These are phyloP conservation scores for Trichothecium roseum DNA, from an alignment of 2,329 filamentous ascomycete genomes.

Conservation along the genomic window DNA sequence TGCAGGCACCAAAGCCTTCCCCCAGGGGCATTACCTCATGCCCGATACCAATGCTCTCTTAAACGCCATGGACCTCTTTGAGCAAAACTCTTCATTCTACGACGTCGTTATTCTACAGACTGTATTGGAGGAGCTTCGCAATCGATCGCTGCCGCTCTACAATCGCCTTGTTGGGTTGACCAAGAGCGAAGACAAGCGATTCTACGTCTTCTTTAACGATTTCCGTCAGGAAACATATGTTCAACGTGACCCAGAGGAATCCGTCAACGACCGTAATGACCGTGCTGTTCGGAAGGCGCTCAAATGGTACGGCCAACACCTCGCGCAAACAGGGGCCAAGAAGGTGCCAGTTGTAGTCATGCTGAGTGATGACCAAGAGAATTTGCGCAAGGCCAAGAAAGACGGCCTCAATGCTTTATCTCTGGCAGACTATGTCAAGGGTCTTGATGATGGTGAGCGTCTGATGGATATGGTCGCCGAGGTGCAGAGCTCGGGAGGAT, in stretches of 20 bases:
- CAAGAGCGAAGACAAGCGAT: slow-evolving; percentile 92
- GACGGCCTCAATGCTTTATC: slow-evolving; percentile 64
- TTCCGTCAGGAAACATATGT: slow-evolving; percentile 90
- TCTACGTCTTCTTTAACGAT: slow-evolving; percentile 99
- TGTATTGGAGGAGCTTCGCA: slow-evolving; percentile 90
- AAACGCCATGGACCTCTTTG: slow-evolving; percentile 94
- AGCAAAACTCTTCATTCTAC: slow-evolving; percentile 83
- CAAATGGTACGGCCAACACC: slow-evolving; percentile 81
- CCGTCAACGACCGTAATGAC: slow-evolving; percentile 94
- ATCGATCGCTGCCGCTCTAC: slow-evolving; percentile 87
- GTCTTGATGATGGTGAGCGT: slow-evolving; percentile 72
- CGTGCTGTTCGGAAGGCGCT: slow-evolving; percentile 78
- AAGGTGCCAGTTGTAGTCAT: slow-evolving; percentile 73
- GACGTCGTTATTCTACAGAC: slow-evolving; percentile 96
- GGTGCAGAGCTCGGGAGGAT: slow-evolving; percentile 56
- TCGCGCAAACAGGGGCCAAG: slow-evolving; percentile 52
- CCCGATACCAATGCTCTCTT: slow-evolving; percentile 95
- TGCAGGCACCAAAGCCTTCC: slow-evolving; percentile 70
- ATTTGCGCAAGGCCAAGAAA: slow-evolving; percentile 67
- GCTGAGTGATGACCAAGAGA: slow-evolving; percentile 87
- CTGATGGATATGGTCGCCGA: slow-evolving; percentile 90
- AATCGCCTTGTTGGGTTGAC: slow-evolving; percentile 85
- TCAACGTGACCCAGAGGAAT: slow-evolving; percentile 62
- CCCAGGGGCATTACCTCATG: slow-evolving; percentile 84
- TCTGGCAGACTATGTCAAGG: slow-evolving; percentile 68